Percentiles rank a stretch among this genome's conserved stretches.
Evolutionary conservation across 1,284 basidiomycete genomes (phyloP).

Genomic region (Trametes hirsuta): DNA sequence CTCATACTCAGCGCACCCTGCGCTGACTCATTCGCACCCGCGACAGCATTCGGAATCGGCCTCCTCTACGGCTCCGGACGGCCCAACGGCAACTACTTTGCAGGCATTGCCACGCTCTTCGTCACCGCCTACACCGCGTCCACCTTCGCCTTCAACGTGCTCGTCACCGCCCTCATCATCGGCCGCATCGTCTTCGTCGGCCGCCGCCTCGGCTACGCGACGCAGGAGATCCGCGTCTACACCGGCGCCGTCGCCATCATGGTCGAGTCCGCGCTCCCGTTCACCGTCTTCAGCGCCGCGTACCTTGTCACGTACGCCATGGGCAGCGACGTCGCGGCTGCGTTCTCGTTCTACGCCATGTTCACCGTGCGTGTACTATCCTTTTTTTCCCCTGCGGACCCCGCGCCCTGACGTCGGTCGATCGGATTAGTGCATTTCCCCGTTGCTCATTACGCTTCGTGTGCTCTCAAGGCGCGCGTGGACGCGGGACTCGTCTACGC

Average conservation of each 20-base stretch:
- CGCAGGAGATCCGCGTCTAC: constrained; percentile 13
- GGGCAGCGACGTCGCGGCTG: constrained; percentile 20
- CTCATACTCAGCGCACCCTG: neutral
- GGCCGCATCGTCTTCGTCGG: constrained; percentile 21
- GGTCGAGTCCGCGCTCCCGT: constrained; percentile 29
- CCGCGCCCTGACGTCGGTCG: neutral
- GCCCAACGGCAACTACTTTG: constrained; percentile 27
- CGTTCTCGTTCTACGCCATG: constrained; percentile 28
- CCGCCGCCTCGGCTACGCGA: neutral
- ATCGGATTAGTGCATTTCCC: constrained; percentile 32
- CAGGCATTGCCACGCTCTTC: constrained; percentile 13
- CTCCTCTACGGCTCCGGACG: constrained; percentile 24
- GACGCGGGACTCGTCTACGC: constrained; percentile 22
- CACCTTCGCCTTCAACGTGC: constrained; percentile 26
- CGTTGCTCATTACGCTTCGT: constrained; percentile 38
- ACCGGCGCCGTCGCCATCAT: constrained; percentile 22
- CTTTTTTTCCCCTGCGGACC: too few relatives aligned
- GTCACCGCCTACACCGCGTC: constrained; percentile 25
- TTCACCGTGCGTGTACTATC: constrained; percentile 19
- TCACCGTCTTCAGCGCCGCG: constrained; percentile 21
- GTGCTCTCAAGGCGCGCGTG: constrained; percentile 37
- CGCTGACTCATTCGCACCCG: neutral
- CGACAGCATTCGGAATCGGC: constrained; percentile 17
- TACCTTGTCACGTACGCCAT: constrained; percentile 24
- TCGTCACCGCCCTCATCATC: constrained; percentile 24